A percentile compares a stretch with the other conserved stretches of the same genome.
Conservation (phyloP, 176 grass and related monocot species). For the Raddia guianensis region DNA sequence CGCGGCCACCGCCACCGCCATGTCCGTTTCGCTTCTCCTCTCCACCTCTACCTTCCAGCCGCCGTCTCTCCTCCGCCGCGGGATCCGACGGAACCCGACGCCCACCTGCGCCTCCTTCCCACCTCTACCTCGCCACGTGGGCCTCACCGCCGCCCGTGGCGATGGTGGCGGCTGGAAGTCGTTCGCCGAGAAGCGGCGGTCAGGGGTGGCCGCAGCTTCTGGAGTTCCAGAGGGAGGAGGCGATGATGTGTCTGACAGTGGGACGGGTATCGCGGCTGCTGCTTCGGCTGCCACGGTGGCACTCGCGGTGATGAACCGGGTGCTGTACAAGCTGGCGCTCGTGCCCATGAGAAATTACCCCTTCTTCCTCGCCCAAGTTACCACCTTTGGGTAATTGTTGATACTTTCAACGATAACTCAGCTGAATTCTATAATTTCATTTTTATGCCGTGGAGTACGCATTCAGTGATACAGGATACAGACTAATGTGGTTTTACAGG, state of each 20-base stretch:
- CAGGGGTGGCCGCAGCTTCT: background rate
- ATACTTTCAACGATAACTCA: background rate
- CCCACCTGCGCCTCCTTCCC: background rate
- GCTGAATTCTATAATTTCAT: background rate
- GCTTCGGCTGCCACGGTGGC: conserved; percentile 50
- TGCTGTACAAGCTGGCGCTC: conserved; percentile 95
- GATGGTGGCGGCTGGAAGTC: conserved; percentile 19
- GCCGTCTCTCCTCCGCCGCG: conserved; percentile 20
- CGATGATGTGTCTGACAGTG: background rate
- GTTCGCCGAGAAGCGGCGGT: background rate
- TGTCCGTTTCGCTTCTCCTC: conserved; percentile 41
- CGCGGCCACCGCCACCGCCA: conserved; percentile 8
- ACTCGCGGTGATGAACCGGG: conserved; percentile 81
- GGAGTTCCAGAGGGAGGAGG: conserved; percentile 16
- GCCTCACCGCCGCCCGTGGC: background rate
- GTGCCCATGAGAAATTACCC: conserved; percentile 86
- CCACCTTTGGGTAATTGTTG: conserved; percentile 72
- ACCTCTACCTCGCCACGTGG: background rate
- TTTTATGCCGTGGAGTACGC: background rate
- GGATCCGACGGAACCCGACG: background rate
- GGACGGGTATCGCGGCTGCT: conserved; percentile 46
- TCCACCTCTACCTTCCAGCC: conserved; percentile 1
- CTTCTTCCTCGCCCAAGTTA: conserved; percentile 84
- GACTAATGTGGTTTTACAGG: background rate
- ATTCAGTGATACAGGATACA: background rate